Percentiles rank a stretch among this genome's conserved stretches.
These are phyloP conservation scores for Chytriomyces sp. DNA, from an alignment of 192 early-diverging fungal species.

Conservation along the genomic window DNA sequence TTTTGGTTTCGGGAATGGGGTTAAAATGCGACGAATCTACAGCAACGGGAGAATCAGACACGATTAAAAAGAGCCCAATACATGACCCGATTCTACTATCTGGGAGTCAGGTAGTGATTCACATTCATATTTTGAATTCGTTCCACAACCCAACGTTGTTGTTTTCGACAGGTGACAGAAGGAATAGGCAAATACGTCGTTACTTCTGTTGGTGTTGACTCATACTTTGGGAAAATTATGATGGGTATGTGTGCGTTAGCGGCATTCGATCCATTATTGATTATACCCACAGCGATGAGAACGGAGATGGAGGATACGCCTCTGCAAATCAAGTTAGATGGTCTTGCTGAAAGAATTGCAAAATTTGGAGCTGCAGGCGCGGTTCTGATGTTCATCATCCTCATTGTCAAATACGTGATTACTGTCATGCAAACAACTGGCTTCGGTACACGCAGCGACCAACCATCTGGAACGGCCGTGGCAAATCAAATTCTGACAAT, in stretches of 20 bases:
- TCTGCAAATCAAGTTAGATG: slow-evolving; percentile 86
- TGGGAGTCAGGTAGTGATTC: slow-evolving; percentile 53
- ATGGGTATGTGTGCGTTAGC: slow-evolving; percentile 61
- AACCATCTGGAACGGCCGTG: slow-evolving; percentile 18
- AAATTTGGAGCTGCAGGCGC: slow-evolving; percentile 90
- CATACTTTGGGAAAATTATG: slow-evolving; percentile 86
- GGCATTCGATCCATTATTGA: neutral
- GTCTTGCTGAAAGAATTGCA: slow-evolving; percentile 87
- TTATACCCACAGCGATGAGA: slow-evolving; percentile 60
- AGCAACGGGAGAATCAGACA: slow-evolving; percentile 88
- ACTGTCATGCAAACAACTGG: slow-evolving; percentile 20
- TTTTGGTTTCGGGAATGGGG: slow-evolving; percentile 76
- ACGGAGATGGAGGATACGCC: slow-evolving; percentile 86
- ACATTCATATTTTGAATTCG: neutral
- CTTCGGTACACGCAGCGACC: slow-evolving; percentile 18
- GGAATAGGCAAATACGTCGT: slow-evolving; percentile 85
- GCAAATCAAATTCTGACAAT: slow-evolving; percentile 52
- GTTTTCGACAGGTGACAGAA: slow-evolving; percentile 62
- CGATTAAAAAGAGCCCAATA: slow-evolving; percentile 71
- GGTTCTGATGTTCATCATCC: slow-evolving; percentile 80
- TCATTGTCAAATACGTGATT: slow-evolving; percentile 86
- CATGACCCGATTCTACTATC: slow-evolving; percentile 87
- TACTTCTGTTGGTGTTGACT: slow-evolving; percentile 83
- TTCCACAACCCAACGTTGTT: neutral
- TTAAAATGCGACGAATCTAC: slow-evolving; percentile 86